Evolutionary conservation across 2,329 filamentous ascomycete genomes (phyloP).

Genomic region (Exutisphaerella laricina): DNA sequence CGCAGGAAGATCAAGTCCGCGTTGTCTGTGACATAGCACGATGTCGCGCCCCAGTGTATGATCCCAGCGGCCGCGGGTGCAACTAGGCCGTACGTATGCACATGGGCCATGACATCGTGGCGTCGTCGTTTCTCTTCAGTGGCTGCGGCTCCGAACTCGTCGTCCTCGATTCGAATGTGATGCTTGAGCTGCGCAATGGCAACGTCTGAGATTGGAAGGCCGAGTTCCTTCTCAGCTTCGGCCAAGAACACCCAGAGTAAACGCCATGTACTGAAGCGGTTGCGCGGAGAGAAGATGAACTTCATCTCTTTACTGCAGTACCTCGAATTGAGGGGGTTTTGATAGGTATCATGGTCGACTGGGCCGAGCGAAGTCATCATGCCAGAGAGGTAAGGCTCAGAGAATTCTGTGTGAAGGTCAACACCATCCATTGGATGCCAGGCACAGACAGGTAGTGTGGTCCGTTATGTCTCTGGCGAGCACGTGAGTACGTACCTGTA

Average conservation of each 20-base stretch:
- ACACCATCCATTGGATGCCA: too few species aligned
- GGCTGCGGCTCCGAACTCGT: slow-evolving; percentile 44
- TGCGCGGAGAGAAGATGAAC: slow-evolving; percentile 71
- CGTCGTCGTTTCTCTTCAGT: slow-evolving; percentile 45
- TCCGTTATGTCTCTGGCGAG: too few species aligned
- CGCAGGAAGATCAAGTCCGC: slow-evolving; percentile 71
- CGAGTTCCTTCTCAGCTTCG: slow-evolving; percentile 74
- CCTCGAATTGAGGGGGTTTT: slow-evolving; percentile 56
- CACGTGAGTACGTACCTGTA: neutral
- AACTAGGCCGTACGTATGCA: slow-evolving; percentile 59
- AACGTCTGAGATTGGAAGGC: slow-evolving; percentile 67
- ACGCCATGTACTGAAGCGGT: slow-evolving; percentile 72
- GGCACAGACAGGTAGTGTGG: too few species aligned
- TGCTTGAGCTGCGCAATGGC: slow-evolving; percentile 45
- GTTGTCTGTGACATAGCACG: slow-evolving; percentile 65
- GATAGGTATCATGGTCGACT: slow-evolving; percentile 11
- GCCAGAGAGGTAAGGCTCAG: slow-evolving; percentile 5
- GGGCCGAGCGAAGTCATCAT: slow-evolving; percentile 7
- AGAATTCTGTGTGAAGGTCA: neutral
- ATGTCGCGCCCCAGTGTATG: slow-evolving; percentile 70
- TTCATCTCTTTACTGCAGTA: slow-evolving; percentile 73
- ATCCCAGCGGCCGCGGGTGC: slow-evolving; percentile 75
- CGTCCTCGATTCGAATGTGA: slow-evolving; percentile 42
- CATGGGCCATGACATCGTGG: slow-evolving; percentile 52
- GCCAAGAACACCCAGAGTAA: slow-evolving; percentile 81